These are phyloP conservation scores for Biancaea sappan DNA, from an alignment of 306 rosid genomes.

Conservation along the genomic window DNA sequence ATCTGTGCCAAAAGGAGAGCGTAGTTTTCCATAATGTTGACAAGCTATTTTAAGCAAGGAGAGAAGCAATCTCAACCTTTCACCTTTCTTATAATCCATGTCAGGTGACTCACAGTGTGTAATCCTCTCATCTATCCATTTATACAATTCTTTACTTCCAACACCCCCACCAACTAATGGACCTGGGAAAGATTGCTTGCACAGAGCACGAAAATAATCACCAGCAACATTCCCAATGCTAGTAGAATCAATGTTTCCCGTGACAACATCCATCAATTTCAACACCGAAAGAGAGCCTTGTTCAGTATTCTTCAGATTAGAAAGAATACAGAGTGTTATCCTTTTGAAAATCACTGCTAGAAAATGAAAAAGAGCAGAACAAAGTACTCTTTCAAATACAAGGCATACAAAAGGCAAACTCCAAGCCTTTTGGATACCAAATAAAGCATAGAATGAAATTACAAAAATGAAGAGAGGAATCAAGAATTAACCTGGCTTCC, in stretches of 20 bases:
- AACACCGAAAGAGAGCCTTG: conserved; percentile 68
- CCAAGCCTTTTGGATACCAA: conserved; percentile 16
- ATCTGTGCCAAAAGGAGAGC: conserved; percentile 89
- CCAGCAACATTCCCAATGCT: conserved; percentile 43
- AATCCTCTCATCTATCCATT: conserved; percentile 89
- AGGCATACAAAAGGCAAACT: background rate
- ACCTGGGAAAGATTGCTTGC: conserved; percentile 88
- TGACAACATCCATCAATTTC: conserved; percentile 71
- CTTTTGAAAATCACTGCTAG: conserved; percentile 16
- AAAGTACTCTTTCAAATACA: background rate
- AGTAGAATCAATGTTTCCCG: conserved; percentile 45
- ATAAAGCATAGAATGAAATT: conserved; percentile 22
- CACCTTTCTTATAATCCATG: conserved; percentile 67
- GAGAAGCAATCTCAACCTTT: conserved; percentile 73
- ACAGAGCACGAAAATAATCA: conserved; percentile 66
- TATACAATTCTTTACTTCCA: conserved; percentile 81
- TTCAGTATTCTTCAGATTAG: conserved; percentile 53
- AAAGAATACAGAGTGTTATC: conserved; percentile 38
- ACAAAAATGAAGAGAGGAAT: conserved; percentile 30
- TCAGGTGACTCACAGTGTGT: conserved; percentile 55
- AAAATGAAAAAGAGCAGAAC: background rate
- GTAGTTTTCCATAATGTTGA: conserved; percentile 91
- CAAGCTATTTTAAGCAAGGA: conserved; percentile 85
- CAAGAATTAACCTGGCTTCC: conserved; percentile 69
- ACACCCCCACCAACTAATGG: conserved; percentile 90